Conservation (phyloP, 2,329 filamentous ascomycete genomes). For the Erysiphe neolycopersici region DNA sequence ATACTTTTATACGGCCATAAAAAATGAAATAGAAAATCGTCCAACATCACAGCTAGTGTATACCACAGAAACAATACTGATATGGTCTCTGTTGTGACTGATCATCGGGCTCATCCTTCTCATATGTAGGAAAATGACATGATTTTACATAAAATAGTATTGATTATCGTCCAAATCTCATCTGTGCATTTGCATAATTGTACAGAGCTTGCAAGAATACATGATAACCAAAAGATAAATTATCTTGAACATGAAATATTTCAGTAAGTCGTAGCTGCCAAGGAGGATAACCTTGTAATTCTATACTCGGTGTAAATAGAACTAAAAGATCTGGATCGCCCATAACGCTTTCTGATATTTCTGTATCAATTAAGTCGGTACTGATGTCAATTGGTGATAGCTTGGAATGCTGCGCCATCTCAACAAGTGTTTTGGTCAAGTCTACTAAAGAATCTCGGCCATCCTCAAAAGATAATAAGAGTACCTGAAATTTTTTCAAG, state of each 20-base stretch:
- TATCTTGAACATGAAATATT: constrained; percentile 59
- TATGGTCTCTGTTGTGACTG: too few relatives aligned
- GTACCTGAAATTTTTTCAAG: constrained; percentile 26
- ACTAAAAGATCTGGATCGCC: constrained; percentile 74
- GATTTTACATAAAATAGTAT: too few relatives aligned
- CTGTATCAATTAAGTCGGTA: constrained; percentile 63
- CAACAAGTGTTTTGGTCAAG: constrained; percentile 72
- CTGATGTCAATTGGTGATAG: constrained; percentile 60
- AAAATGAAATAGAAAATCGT: too few relatives aligned
- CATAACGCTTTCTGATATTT: constrained; percentile 57
- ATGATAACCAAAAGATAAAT: constrained; percentile 72
- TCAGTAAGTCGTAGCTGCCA: constrained; percentile 92
- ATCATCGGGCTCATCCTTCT: too few relatives aligned
- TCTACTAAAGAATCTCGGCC: constrained; percentile 87
- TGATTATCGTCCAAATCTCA: constrained; percentile 31
- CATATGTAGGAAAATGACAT: too few relatives aligned
- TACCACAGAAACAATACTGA: too few relatives aligned
- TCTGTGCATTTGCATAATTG: constrained; percentile 66
- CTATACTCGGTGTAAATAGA: constrained; percentile 59
- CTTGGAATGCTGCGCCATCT: constrained; percentile 84
- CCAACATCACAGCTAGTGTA: too few relatives aligned
- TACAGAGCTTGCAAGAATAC: constrained; percentile 68
- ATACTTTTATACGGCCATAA: too few relatives aligned
- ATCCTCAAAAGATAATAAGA: constrained; percentile 68
- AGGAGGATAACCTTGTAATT: constrained; percentile 75